phyloP scores from a whole-genome alignment of 2,329 filamentous ascomycete species.

The Periconia digitata region DNA sequence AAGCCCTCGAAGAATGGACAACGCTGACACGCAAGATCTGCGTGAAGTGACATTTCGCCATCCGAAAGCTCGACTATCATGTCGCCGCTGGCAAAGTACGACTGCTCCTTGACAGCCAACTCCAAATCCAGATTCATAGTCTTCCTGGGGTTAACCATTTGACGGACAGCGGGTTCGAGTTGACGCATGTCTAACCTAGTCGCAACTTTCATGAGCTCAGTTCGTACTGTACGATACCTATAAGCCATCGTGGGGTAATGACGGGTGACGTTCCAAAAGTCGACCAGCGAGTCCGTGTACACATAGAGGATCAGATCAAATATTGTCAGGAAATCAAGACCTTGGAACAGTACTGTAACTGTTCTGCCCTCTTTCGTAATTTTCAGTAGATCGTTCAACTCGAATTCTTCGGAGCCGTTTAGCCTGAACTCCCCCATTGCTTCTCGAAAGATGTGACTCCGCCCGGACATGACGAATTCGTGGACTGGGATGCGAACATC shows the following conservation, averaged over 20 bases:
- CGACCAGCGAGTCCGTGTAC: conserved; percentile 78
- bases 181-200: conserved; percentile 68
- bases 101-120: conserved; percentile 65
- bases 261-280: conserved; percentile 81
- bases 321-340: conserved; percentile 75
- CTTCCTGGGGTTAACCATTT: conserved; percentile 67
- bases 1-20: conserved; percentile 92
- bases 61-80: conserved; percentile 76
- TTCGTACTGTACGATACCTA: conserved; percentile 77
- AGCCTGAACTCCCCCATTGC: conserved; percentile 62
- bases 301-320: conserved; percentile 78
- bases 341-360: conserved; percentile 65
- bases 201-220: conserved; percentile 85
- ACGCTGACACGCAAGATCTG: conserved; percentile 74
- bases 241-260: conserved; percentile 66
- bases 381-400: conserved; percentile 61
- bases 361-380: conserved; percentile 58
- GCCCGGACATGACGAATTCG: conserved; percentile 73
- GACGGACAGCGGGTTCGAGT: conserved; percentile 75
- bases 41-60: conserved; percentile 72
- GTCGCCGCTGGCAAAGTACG: conserved; percentile 79
- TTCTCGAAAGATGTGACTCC: conserved; percentile 66
- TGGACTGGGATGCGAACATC: conserved; percentile 78
- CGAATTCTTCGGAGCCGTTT: conserved; percentile 56
- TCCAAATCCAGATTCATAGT: conserved; percentile 71